Evolutionary conservation across 2,329 filamentous ascomycete species (phyloP), one percentile per base, ranked within the genome.

Genomic region (Emergomyces pasteurianus): DNA sequence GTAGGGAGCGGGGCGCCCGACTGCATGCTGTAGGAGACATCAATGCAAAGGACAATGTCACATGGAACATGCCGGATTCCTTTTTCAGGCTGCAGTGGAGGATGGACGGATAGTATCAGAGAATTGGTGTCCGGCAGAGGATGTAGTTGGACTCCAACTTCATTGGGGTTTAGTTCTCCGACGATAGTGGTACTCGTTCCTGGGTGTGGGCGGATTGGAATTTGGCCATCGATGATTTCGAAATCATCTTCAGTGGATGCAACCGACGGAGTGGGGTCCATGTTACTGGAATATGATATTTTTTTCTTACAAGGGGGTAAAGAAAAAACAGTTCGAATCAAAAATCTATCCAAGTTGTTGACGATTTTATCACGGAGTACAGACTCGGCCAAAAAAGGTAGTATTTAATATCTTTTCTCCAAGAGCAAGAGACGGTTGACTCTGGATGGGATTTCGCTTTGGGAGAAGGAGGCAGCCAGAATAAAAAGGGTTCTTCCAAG

Each of bases 1-100:
- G 60, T 62, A 0, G 81, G 80, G 0, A 80, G 74, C 0, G 79
- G 80, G 0, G 83, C 83, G 1, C 70, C 65, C 0, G 62, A 58
- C 0, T 62, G 58, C 83, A 86, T 86, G 70, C 82, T 85, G 0
- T 74, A 76, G 0, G 83, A 86, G 16, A 85, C 76, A 66, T 86
- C 83, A 59, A 86, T 84, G 18, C 83, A 82, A 2, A 86, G 75
- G 1, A 85, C 83, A 38, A 86, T 80, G 63, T 86, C 83, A 67
- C 81, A 84, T 1, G 82, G 79, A 0, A 80, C 74, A 60, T 70
- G 71, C 6, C 62, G 59, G 26, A 65, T 61, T n/a, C 62, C 57
- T 34, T 61, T 34, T 28, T 60, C 55, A 26, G 68, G 67, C 42
- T 65, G 54, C 26, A 62, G 55, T 5, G 67, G 68, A 31, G 67